A percentile compares a stretch with the other conserved stretches of the same genome.
phyloP scores from a whole-genome alignment of 768 basidiomycete genomes.

The Serendipita sp. region DNA sequence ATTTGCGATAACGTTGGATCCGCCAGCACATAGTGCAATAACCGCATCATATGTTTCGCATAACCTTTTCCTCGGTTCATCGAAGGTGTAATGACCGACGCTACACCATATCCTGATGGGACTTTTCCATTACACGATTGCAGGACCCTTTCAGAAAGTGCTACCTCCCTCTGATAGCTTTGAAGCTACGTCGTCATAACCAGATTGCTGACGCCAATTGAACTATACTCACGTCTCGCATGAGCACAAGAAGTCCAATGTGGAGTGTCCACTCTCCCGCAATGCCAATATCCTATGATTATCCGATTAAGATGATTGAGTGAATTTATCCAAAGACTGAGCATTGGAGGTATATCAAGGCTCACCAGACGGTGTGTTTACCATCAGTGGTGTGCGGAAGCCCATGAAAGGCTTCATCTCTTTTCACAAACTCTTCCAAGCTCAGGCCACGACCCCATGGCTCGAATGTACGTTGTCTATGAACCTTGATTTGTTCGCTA shows the following conservation, averaged over 20 bases:
- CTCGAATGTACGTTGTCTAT: slow-evolving; percentile 21
- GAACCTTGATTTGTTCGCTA: slow-evolving; percentile 22
- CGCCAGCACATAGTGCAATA: slow-evolving; percentile 41
- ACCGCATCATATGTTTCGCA: slow-evolving; percentile 44
- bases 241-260: slow-evolving; percentile 39
- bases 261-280: slow-evolving; percentile 26
- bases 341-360: not conserved
- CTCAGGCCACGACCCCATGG: slow-evolving; percentile 31
- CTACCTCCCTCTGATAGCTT: slow-evolving; percentile 24
- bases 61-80: slow-evolving; percentile 37
- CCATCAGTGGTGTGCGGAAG: slow-evolving; percentile 30
- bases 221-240: slow-evolving; percentile 40
- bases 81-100: slow-evolving; percentile 39
- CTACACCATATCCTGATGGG: slow-evolving; percentile 34
- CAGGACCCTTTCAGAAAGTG: slow-evolving; percentile 13
- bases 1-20: slow-evolving; percentile 14
- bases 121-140: slow-evolving; percentile 2
- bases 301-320: not conserved
- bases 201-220: not conserved
- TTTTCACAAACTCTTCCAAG: slow-evolving; percentile 29
- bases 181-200: not conserved
- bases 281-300: slow-evolving; percentile 39
- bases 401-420: slow-evolving; percentile 24
- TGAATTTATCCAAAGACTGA: not conserved
- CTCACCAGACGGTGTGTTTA: slow-evolving; percentile 34